A percentile compares a stretch with the other conserved stretches of the same genome.
Conservation (phyloP, 345 rosid species). For the Hibiscus syriacus region DNA sequence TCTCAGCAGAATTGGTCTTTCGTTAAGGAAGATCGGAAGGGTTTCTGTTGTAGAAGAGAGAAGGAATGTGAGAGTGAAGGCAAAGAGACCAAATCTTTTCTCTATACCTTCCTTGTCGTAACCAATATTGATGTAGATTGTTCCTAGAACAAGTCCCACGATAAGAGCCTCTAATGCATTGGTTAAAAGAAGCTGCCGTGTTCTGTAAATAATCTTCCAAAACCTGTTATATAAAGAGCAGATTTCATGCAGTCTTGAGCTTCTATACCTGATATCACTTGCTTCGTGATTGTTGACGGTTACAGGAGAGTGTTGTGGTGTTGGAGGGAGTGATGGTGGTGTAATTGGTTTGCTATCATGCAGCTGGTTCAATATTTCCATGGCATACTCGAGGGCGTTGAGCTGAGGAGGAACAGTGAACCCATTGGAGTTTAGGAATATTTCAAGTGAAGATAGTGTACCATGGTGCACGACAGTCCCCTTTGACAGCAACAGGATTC, state of each 20-base stretch:
- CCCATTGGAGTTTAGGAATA: conserved; percentile 47
- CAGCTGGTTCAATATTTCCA: conserved; percentile 73
- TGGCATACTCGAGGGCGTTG: conserved; percentile 73
- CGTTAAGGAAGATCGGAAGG: conserved; percentile 86
- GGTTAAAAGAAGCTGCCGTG: conserved; percentile 74
- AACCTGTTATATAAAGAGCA: conserved; percentile 43
- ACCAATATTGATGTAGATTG: conserved; percentile 77
- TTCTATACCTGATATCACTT: conserved; percentile 28
- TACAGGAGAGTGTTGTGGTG: conserved; percentile 9
- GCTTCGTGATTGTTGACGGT: not conserved
- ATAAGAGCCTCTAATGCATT: conserved; percentile 71
- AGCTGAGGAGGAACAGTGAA: conserved; percentile 83
- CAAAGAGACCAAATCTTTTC: conserved; percentile 81
- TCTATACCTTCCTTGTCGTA: conserved; percentile 59
- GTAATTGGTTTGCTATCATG: conserved; percentile 21
- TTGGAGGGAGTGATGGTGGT: conserved; percentile 14
- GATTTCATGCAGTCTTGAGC: conserved; percentile 60
- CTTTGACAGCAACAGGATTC: conserved; percentile 53
- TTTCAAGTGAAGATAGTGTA: conserved; percentile 42
- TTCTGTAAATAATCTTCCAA: conserved; percentile 84
- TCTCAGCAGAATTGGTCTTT: conserved; percentile 66
- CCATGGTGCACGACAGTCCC: conserved; percentile 81
- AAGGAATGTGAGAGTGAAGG: conserved; percentile 90
- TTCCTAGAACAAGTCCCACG: conserved; percentile 92
- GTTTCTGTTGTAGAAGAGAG: conserved; percentile 93